Conservation (phyloP, 805 yeast genomes). For the Candida chilensis region DNA sequence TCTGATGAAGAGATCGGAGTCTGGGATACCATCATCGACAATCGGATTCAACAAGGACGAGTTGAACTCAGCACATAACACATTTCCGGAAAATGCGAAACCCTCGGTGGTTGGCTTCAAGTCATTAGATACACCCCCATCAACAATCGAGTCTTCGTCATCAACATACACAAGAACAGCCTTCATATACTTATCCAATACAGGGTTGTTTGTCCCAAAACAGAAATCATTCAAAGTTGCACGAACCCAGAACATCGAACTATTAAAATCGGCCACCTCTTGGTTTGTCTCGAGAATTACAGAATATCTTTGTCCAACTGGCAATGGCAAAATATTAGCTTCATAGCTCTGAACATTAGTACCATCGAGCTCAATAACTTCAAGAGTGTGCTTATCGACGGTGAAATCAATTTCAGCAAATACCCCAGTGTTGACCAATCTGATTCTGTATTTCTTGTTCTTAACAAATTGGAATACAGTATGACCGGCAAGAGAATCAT, state of each 20-base stretch:
- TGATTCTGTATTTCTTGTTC: slow-evolving; percentile 2
- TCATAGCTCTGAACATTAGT: slow-evolving; percentile 1
- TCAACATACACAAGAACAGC: slow-evolving; percentile 21
- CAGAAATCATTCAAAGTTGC: slow-evolving; percentile 24
- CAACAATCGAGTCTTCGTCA: slow-evolving; percentile 3
- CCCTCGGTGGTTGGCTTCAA: neutral
- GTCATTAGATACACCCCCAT: slow-evolving; percentile 4
- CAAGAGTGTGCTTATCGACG: slow-evolving; percentile 2
- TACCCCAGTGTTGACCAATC: slow-evolving; percentile 2
- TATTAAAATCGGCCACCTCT: slow-evolving; percentile 2
- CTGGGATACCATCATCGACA: slow-evolving; percentile 9
- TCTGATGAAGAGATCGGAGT: slow-evolving; percentile 6
- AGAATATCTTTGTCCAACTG: slow-evolving; percentile 11
- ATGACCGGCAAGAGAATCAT: slow-evolving; percentile 1
- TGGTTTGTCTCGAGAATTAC: slow-evolving; percentile 6
- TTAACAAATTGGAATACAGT: slow-evolving; percentile 3
- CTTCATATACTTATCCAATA: slow-evolving; percentile 17
- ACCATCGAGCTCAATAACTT: slow-evolving; percentile 3
- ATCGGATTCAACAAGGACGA: slow-evolving; percentile 10
- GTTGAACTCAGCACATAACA: slow-evolving; percentile 13
- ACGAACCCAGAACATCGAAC: slow-evolving; percentile 12
- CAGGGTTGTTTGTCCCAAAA: slow-evolving; percentile 19
- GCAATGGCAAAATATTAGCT: slow-evolving; percentile 6
- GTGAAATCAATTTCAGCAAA: slow-evolving; percentile 3
- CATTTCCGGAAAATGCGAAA: slow-evolving; percentile 5